Percentiles rank a stretch among this genome's conserved stretches.
Conservation (phyloP, 352 stramenopile genomes). For the Phytophthora quininea region DNA sequence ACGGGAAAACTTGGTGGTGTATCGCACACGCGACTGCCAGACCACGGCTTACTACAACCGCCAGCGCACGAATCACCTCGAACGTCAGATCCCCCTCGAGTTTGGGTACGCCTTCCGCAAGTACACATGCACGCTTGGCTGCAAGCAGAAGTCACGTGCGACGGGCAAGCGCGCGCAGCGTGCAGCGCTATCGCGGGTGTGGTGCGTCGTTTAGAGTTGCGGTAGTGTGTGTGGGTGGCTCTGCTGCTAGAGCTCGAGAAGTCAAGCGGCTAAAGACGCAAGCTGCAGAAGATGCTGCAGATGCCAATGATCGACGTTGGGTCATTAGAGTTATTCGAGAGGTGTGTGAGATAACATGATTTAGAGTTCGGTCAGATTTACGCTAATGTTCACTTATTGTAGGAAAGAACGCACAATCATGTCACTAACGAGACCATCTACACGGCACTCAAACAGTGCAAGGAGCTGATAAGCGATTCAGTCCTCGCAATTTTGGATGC, state of each 20-base stretch:
- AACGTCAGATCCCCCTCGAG: not conserved
- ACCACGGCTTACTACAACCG: not conserved
- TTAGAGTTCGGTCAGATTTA: not conserved
- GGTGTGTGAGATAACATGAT: not conserved
- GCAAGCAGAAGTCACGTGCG: not conserved
- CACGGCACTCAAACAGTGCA: not conserved
- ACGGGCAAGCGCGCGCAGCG: not conserved
- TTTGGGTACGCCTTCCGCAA: slow-evolving; percentile 6
- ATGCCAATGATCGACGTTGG: not conserved
- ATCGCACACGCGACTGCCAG: slow-evolving; percentile 1
- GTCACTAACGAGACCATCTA: slow-evolving; percentile 2
- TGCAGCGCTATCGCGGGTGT: not conserved
- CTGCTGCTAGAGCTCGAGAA: not conserved
- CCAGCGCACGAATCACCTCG: not conserved
- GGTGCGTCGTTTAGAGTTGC: not conserved
- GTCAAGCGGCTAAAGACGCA: not conserved
- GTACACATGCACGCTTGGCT: slow-evolving; percentile 2
- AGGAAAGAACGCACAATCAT: slow-evolving; percentile 1
- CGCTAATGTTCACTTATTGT: not conserved
- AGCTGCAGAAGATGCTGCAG: not conserved
- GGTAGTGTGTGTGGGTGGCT: not conserved
- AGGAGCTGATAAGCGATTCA: not conserved
- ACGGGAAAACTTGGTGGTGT: slow-evolving; percentile 2
- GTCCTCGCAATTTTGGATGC: slow-evolving; percentile 4
- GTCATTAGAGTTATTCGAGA: not conserved